Conservation (phyloP, 805 yeast species). For the Metschnikowia proteae region DNA sequence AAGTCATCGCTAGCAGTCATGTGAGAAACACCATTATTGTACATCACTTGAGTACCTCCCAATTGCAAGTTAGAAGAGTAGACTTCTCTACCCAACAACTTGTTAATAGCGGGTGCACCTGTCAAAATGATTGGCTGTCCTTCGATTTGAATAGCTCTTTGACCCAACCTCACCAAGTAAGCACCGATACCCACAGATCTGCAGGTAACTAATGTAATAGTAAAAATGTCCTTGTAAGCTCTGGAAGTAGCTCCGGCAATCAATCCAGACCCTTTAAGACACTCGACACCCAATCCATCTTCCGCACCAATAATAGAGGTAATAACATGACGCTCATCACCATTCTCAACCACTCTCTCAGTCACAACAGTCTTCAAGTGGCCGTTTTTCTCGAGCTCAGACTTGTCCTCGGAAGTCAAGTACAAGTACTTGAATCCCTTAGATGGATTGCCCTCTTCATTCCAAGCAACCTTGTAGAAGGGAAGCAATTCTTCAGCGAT, state of each 20-base stretch:
- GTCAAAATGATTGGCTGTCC: conserved; percentile 98
- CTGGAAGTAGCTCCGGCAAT: conserved; percentile 98
- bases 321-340: conserved; percentile 78
- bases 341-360: conserved; percentile 77
- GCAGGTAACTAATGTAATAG: conserved; percentile 97
- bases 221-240: conserved; percentile 96
- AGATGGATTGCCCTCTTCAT: conserved; percentile 63
- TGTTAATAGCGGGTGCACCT: conserved; percentile 99
- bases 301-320: conserved; percentile 87
- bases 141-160: conserved; percentile 97
- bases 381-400: conserved; percentile 53
- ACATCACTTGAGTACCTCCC: conserved; percentile 99
- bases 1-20: conserved; percentile 94
- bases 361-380: conserved; percentile 62
- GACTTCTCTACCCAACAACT: conserved; percentile 93
- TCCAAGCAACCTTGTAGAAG: conserved; percentile 89
- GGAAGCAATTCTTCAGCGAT: conserved; percentile 95
- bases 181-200: conserved; percentile 99
- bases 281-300: conserved; percentile 97
- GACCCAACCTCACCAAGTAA: conserved; percentile 94
- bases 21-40: conserved; percentile 96
- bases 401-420: conserved; percentile 64
- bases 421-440: conserved; percentile 91
- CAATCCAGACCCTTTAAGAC: conserved; percentile 95
- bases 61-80: conserved; percentile 94